Base-by-base conservation (phyloP, 768 basidiomycete species). In the Macrocybe gigantea region DNA sequence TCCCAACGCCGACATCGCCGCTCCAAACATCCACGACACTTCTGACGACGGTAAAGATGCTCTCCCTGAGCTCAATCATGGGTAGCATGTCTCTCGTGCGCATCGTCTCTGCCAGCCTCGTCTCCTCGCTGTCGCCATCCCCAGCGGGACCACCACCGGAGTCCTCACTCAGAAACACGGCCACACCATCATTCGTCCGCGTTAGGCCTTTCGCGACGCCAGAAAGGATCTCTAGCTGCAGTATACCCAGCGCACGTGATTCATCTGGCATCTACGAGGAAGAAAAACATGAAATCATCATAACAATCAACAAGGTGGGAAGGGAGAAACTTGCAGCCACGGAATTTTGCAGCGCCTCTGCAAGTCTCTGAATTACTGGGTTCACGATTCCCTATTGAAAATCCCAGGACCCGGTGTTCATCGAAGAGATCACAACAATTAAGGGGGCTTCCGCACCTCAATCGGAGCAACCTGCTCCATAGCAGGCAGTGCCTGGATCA, bases 141-240 rank as follows among this genome's bases (percentile, higher is more conserved):
- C 67, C 68, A 38, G 73, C 64, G 2, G 72, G 70, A 14, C 72
- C 78, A n/a, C 72, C 72, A n/a, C 77, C 71, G 8, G 71, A 73
- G 11, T 41, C 41, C 13, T 76, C 73, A 15, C 72, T 78, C 44
- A 82, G 82, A 9, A 83, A 70, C 31, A 82, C 75, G 36, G 76
- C 69, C 40, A 85, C 61, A 30, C 81, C 77, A 55, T 94, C 93
- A 5, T 76, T 75, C 0, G 79, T 79, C 10, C 86, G 79, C 0
- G 94, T 91, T 5, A 97, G 74, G 4, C 94, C 94, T 50, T 86
- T 88, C 1, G 91, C 88, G 29, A 93, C 80, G 7, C 92, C 94
- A 0, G 90, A 78, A 10, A 97, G 70, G 0, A 84, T 87, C 54
- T 88, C 84, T 1, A 95, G 74, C 49, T 93, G 84, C 10, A 83